Base-by-base conservation (phyloP, 257 asterid genomes). In the Parsonsia alboflavescens region DNA sequence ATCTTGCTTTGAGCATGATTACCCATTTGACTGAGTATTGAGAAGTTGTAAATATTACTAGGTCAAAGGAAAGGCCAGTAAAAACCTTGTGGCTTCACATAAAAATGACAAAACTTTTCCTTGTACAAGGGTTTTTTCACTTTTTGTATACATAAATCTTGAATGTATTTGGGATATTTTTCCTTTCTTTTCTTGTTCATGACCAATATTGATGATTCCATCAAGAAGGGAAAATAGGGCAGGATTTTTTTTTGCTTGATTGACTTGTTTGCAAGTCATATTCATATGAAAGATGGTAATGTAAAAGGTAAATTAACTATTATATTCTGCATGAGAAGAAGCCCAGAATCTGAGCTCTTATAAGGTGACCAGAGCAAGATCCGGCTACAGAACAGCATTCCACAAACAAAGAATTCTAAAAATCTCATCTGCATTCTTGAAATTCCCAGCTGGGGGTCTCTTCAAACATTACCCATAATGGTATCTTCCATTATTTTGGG, bases 401-500 rank as follows among this genome's bases (percentile, higher is more conserved):
- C 46, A 42, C 9, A 42, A 50, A 15, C 2, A 17, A 52, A 19
- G 22, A 52, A 21, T 17, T 22, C 58, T 52, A 12, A 19, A 52
- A 52, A 1, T 52, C 0, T 54, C 61, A 54, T n/a, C 21, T 21
- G 26, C 22, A 5, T 28, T 26, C 67, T 2, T 13, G 67, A 13
- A 12, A 1, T 6, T 28, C 8, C n/a, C 21, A 28, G 67, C 6
- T 2, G 26, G 16, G 12, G 7, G 28, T 77, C 65, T 76, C 71
- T 70, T 1, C 53, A 72, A 44, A 57, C 73, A 65, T 39, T 21
- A 22, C 36, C 52, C 6, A 85, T 87, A 39, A 76, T 0, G 54
- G 87, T 84, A 46, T 80, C 86, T 24, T 41, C 76, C 87, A 86
- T 66, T 21, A 90, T 33, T 81, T 86, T 90, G 1, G 94, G 94